Conservation (phyloP, 768 basidiomycete species). For the Podaxis sp. region DNA sequence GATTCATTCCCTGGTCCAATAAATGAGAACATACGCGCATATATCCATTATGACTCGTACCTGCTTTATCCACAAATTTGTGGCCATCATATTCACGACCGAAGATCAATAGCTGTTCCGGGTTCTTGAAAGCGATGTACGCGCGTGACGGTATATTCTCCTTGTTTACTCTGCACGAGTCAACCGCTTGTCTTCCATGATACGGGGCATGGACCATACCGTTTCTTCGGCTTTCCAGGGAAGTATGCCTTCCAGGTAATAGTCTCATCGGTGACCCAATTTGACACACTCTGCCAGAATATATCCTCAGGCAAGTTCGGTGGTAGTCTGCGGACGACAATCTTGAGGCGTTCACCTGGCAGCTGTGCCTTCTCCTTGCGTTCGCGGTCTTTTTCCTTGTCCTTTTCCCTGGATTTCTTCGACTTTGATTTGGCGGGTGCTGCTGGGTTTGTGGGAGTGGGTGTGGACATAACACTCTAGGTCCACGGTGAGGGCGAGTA, state of each 20-base stretch:
- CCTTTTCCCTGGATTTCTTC: conserved; percentile 37
- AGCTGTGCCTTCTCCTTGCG: conserved; percentile 29
- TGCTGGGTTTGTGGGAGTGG: conserved; percentile 17
- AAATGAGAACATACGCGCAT: not conserved
- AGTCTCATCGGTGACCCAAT: conserved; percentile 81
- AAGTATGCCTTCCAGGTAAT: conserved; percentile 65
- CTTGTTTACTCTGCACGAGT: conserved; percentile 64
- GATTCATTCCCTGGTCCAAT: conserved; percentile 77
- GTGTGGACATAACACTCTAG: conserved; percentile 11
- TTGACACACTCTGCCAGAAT: conserved; percentile 89
- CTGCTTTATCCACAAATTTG: conserved; percentile 87
- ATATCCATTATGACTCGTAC: conserved; percentile 41
- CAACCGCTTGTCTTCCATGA: conserved; percentile 13
- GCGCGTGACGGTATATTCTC: conserved; percentile 87
- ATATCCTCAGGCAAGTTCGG: conserved; percentile 89
- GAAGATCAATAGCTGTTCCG: conserved; percentile 71
- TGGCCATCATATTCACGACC: conserved; percentile 90
- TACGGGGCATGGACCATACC: conserved; percentile 39
- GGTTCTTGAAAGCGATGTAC: conserved; percentile 85
- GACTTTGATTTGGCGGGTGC: conserved; percentile 31
- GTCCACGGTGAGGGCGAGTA: not conserved
- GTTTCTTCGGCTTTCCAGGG: conserved; percentile 68
- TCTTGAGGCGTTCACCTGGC: conserved; percentile 71
- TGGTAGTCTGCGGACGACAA: conserved; percentile 83
- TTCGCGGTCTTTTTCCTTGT: conserved; percentile 36